A percentile compares a stretch with the other conserved stretches of the same genome.
These are phyloP conservation scores for Porogramme epimiltina DNA, from an alignment of 1,284 basidiomycete species.

Conservation along the genomic window DNA sequence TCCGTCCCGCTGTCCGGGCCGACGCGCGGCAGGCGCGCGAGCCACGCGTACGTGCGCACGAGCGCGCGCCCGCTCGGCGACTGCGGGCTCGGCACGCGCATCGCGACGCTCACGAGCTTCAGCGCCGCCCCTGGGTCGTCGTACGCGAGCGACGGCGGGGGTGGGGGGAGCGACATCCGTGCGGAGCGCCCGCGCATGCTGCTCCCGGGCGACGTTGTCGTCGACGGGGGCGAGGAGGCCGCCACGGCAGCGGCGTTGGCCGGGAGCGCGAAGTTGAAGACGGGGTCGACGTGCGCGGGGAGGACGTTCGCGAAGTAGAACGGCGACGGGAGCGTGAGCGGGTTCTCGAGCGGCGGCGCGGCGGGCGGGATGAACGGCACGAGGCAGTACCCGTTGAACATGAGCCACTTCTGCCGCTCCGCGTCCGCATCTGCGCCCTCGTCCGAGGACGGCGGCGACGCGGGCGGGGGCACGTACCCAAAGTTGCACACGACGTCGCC, in stretches of 20 bases:
- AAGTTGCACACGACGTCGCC: constrained; percentile 80
- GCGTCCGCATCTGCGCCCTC: constrained; percentile 3
- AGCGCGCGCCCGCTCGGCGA: constrained; percentile 56
- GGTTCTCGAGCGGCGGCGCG: constrained; percentile 52
- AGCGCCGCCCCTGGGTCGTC: constrained; percentile 16
- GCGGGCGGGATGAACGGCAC: constrained; percentile 56
- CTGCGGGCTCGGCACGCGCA: constrained; percentile 55
- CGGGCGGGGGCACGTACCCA: constrained; percentile 55
- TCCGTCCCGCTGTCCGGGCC: constrained; percentile 33
- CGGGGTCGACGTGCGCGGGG: constrained; percentile 49
- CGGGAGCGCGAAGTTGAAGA: constrained; percentile 46
- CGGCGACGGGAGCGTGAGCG: constrained; percentile 66
- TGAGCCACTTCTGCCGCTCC: constrained; percentile 52
- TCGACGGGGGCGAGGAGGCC: neutral
- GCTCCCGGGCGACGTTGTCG: neutral
- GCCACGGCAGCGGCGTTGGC: constrained; percentile 34
- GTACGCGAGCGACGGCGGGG: neutral
- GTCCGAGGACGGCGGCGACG: constrained; percentile 27
- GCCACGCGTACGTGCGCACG: constrained; percentile 64
- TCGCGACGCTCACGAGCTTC: constrained; percentile 45
- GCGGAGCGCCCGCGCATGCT: neutral
- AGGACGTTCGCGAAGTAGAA: constrained; percentile 73
- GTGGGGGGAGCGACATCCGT: neutral
- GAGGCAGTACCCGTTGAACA: constrained; percentile 64
- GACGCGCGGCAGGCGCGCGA: constrained; percentile 50